A percentile compares a stretch with the other conserved stretches of the same genome.
These are phyloP conservation scores for Fusarium praegraminearum DNA, from an alignment of 2,329 filamentous ascomycete species.

Conservation along the genomic window DNA sequence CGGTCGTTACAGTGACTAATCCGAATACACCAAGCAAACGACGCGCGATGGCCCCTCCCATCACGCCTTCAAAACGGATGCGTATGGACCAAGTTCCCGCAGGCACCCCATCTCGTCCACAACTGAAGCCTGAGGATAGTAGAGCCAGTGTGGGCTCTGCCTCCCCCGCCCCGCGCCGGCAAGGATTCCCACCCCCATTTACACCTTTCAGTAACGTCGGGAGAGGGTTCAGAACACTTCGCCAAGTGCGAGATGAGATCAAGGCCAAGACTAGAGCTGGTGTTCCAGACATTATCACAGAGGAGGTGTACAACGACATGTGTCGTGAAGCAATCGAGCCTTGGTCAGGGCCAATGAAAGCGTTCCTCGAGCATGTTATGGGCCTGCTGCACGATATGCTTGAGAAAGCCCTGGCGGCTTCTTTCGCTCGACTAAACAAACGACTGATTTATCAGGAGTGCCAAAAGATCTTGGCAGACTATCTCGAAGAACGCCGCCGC, in stretches of 20 bases:
- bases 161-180: slow-evolving; percentile 25
- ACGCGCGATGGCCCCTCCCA: slow-evolving; percentile 42
- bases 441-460: slow-evolving; percentile 64
- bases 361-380: slow-evolving; percentile 62
- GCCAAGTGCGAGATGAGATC: slow-evolving; percentile 67
- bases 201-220: slow-evolving; percentile 55
- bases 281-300: slow-evolving; percentile 68
- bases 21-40: slow-evolving; percentile 50
- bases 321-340: slow-evolving; percentile 67
- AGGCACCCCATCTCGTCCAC: slow-evolving; percentile 27
- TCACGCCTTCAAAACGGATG: slow-evolving; percentile 53
- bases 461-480: slow-evolving; percentile 57
- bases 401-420: slow-evolving; percentile 58
- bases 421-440: slow-evolving; percentile 62
- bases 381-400: slow-evolving; percentile 62
- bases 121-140: slow-evolving; percentile 57
- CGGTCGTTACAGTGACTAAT: slow-evolving; percentile 35
- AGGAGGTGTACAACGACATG: slow-evolving; percentile 70
- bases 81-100: slow-evolving; percentile 39
- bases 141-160: slow-evolving; percentile 39
- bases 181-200: slow-evolving; percentile 54
- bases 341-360: slow-evolving; percentile 67
- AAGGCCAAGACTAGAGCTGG: slow-evolving; percentile 66
- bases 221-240: slow-evolving; percentile 59
- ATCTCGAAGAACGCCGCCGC: slow-evolving; percentile 56